These are phyloP conservation scores for Isoetes engelmannii DNA, from an alignment of 83 land plant species.

Conservation along the genomic window DNA sequence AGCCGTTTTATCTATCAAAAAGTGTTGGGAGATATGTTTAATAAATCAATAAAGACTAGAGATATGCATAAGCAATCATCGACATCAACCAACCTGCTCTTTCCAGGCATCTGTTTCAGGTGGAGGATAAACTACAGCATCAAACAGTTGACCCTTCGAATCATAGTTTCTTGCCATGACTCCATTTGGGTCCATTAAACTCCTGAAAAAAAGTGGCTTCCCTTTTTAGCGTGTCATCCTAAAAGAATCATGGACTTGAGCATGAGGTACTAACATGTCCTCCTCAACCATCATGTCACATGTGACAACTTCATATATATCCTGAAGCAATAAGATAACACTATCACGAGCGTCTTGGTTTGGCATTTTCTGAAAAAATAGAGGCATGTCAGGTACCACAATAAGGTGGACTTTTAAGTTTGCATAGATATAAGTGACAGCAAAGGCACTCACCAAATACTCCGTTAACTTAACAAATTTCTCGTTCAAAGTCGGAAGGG, in stretches of 20 bases:
- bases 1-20: slow-evolving; percentile 52
- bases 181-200: neutral
- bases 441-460: neutral
- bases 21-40: no score
- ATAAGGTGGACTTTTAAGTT: neutral
- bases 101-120: slow-evolving; percentile 6
- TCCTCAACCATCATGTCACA: slow-evolving; percentile 2
- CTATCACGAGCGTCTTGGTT: neutral
- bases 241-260: no score
- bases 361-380: neutral
- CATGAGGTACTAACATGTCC: no score
- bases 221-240: no score
- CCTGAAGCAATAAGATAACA: slow-evolving; percentile 3
- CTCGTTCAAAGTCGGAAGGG: neutral
- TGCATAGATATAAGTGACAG: neutral
- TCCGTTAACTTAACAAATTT: neutral
- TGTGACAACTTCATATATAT: slow-evolving; percentile 8
- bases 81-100: neutral
- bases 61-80: no score
- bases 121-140: slow-evolving; percentile 1
- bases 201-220: neutral
- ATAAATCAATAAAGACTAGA: no score
- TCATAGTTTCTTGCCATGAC: no score
- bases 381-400: neutral
- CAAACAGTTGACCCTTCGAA: neutral